Evolutionary conservation across 2,329 filamentous ascomycete species (phyloP), one percentile per base, ranked within the genome.

Genomic region (Fusarium mangiferae): DNA sequence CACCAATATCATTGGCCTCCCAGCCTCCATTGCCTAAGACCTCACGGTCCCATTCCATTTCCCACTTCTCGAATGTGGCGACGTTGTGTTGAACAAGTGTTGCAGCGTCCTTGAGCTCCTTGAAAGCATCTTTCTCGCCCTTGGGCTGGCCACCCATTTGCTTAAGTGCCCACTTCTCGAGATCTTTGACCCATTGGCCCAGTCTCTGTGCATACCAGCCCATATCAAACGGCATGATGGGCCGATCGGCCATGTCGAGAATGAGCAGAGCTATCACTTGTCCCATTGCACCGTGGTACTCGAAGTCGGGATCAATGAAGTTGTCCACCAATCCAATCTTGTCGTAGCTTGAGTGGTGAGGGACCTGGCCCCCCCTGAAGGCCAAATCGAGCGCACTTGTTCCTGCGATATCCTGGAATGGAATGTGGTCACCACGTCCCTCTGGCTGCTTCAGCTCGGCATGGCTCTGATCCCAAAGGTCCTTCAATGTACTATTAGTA

Each of bases 361-460:
- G 94, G 77, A 89, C 92, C 17, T 85, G 82, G 13, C 88, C 85
- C 49, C 93, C 93, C 42, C 85, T 78, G 79, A 99, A 98, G 35
- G 90, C 88, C 74, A 99, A 90, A 80, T 98, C 95, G 63, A 99
- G 86, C 17, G 93, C 95, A 49, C 94, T 96, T 13, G 91, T 95
- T 59, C 96, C 96, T 2, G 94, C 94, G 57, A 98, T 93, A 80
- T 96, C 90, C 82, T 97, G 96, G 82, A 98, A 99, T 5, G 95
- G 91, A 6, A 95, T 93, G 77, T 94, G 96, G 82, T 98, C 96
- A 75, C 94, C 93, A 15, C 89, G 91, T 9, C 91, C 91, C 18
- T 92, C 94, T 1, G 97, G 87, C 5, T 90, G 89, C 51, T 91
- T 90, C 2, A 98, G 85, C 36, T 88, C 84, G 28, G 84, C 87